phyloP scores from a whole-genome alignment of 768 basidiomycete species.

The Suillus placidus region DNA sequence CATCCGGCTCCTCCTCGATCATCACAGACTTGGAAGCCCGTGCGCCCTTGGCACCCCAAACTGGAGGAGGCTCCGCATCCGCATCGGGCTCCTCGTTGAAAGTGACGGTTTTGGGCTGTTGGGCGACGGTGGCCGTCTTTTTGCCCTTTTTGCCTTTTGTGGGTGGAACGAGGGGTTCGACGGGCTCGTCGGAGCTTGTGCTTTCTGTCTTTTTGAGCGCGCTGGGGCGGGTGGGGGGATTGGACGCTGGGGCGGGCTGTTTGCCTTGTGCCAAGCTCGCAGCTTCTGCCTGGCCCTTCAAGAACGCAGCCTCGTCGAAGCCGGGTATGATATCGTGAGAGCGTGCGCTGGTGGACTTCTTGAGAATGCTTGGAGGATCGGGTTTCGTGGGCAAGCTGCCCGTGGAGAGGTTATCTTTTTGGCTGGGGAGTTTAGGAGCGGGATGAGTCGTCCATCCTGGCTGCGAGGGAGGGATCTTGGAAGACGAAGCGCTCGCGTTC shows the following conservation, averaged over 20 bases:
- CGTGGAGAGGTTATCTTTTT: conserved; percentile 31
- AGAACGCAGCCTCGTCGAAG: conserved; percentile 19
- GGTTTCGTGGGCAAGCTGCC: conserved; percentile 19
- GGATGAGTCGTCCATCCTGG: conserved; percentile 18
- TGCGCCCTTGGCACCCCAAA: conserved; percentile 22
- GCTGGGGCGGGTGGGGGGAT: conserved; percentile 2
- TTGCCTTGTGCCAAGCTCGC: conserved; percentile 1
- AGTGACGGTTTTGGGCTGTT: conserved; percentile 18
- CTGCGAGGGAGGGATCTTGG: conserved; percentile 17
- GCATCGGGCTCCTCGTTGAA: conserved; percentile 22
- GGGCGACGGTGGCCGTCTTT: conserved; percentile 21
- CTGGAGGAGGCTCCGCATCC: conserved; percentile 27
- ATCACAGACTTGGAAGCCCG: conserved; percentile 27
- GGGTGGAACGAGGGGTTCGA: background rate
- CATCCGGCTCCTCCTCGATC: conserved; percentile 29
- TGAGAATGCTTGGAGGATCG: conserved; percentile 25
- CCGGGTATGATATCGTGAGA: conserved; percentile 32
- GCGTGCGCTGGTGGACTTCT: conserved; percentile 29
- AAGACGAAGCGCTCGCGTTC: conserved; percentile 19
- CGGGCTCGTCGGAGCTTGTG: conserved; percentile 6
- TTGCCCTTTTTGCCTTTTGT: conserved; percentile 31
- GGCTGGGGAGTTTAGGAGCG: conserved; percentile 19
- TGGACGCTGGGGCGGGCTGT: conserved; percentile 14
- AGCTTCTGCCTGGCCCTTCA: background rate
- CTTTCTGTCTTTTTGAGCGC: conserved; percentile 9